These are phyloP conservation scores for Drosera spatulata DNA, from an alignment of 179 eudicot species.

Conservation along the genomic window DNA sequence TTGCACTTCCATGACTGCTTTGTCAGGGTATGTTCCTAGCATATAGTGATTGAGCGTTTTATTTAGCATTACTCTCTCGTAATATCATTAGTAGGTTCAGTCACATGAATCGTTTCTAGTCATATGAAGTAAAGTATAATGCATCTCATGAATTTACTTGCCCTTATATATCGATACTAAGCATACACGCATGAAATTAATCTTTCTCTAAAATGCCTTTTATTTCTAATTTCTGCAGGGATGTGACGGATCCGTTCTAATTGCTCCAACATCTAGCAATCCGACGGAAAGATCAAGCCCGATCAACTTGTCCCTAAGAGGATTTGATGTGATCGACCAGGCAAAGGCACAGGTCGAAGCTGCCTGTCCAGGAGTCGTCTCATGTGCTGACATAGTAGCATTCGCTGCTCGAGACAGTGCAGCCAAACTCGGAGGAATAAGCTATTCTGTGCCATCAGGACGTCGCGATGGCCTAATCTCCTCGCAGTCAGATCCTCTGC, in stretches of 20 bases:
- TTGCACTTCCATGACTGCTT: slow-evolving; percentile 49
- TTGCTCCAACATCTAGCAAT: slow-evolving; percentile 6
- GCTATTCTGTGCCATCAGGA: slow-evolving; percentile 6
- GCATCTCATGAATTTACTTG: too few species aligned
- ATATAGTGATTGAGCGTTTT: too few species aligned
- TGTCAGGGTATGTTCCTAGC: slow-evolving; percentile 25
- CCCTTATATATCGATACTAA: too few species aligned
- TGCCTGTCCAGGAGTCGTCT: slow-evolving; percentile 3
- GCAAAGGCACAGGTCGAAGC: slow-evolving; percentile 5
- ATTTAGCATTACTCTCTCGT: too few species aligned
- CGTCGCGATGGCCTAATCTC: background rate
- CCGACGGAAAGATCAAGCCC: slow-evolving; percentile 2
- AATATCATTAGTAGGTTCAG: too few species aligned
- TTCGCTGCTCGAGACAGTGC: slow-evolving; percentile 9
- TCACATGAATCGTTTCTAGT: too few species aligned
- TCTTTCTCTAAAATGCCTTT: too few species aligned
- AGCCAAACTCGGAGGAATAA: slow-evolving; percentile 3
- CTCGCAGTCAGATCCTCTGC: background rate
- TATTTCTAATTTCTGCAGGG: background rate
- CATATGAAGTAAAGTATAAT: too few species aligned
- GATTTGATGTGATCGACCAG: slow-evolving; percentile 6
- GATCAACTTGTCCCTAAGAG: background rate
- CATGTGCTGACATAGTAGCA: slow-evolving; percentile 7
- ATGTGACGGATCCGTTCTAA: slow-evolving; percentile 7
- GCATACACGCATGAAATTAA: too few species aligned